Evolutionary conservation across 2,329 filamentous ascomycete species (phyloP), one percentile per base, ranked within the genome.

Genomic region (Beauveria sp.): DNA sequence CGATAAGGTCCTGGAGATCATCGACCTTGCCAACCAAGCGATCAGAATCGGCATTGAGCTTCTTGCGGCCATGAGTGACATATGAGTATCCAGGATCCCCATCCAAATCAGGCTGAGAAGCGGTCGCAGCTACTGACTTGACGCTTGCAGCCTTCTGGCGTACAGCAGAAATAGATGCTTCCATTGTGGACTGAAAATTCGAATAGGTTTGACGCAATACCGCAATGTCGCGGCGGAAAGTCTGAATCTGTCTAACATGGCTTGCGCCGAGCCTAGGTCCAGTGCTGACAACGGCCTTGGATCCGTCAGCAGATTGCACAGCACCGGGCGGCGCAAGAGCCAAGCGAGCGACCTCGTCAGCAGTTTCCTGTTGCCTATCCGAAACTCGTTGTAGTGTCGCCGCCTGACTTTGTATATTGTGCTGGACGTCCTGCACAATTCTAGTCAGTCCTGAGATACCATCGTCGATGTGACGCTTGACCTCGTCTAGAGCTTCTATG

Each of bases 401-500:
- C 54, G 90, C 86, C 69, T 97, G 94, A 51, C 92, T 89, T 61
- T 92, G 88, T 10, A 99, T 82, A 48, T 90, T 88, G 58, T 89
- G 88, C 72, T 89, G 91, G 62, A 99, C 86, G 61, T 90, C 87
- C 67, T 96, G 89, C n/a, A 99, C 86, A 34, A 96, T 83, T 61
- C 86, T 84, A 66, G 88, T 90, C 55, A 99, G 79, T 7, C 88
- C 86, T 10, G 88, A 87, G 55, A 99, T 80, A 47, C 92, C 91
- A 65, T 99, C 93, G 65, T 99, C 94, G 65, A 99, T 92, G 70
- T 97, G 94, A 54, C 87, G 87, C 76, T 97, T 97, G 43, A 99
- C 92, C 74, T 99, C 94, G 71, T 99, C 94, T 5, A 99, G 81
- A 18, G 88, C 84, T 70, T 99, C 94, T 1, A 97, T 83, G 67